phyloP scores from a whole-genome alignment of 78 protist genomes.

The Creolimax fragrantissima region DNA sequence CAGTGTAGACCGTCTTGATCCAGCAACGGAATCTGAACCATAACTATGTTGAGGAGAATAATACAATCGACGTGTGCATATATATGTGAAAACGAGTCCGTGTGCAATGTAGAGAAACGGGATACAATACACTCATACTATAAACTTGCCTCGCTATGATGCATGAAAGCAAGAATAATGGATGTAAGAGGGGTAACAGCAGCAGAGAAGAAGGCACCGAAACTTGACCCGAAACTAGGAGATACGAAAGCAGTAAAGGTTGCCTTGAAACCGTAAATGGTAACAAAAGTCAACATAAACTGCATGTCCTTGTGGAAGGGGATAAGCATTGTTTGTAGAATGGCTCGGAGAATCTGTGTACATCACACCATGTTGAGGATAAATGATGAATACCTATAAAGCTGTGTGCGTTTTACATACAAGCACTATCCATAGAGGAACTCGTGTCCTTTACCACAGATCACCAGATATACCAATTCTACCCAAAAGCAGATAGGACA shows the following conservation, averaged over 20 bases:
- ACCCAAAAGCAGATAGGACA: too few relatives aligned
- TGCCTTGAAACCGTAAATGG: slow-evolving; percentile 2
- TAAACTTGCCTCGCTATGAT: not conserved
- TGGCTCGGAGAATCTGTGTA: not conserved
- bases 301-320: slow-evolving; percentile 9
- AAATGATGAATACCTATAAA: too few relatives aligned
- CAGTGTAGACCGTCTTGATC: not conserved
- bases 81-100: not conserved
- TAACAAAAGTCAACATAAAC: not conserved
- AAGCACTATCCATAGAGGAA: too few relatives aligned
- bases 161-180: not conserved
- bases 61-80: not conserved
- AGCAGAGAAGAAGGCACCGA: slow-evolving; percentile 8
- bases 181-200: not conserved
- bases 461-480: too few relatives aligned
- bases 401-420: too few relatives aligned
- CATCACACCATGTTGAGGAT: too few relatives aligned
- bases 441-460: too few relatives aligned
- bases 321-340: not conserved
- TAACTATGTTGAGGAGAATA: not conserved
- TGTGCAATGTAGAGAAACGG: not conserved
- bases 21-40: slow-evolving; percentile 5
- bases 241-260: not conserved
- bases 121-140: too few relatives aligned
- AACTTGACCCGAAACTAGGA: slow-evolving; percentile 1